phyloP scores from a whole-genome alignment of 192 early-diverging fungal genomes.

The Helicostylum pulchrum region DNA sequence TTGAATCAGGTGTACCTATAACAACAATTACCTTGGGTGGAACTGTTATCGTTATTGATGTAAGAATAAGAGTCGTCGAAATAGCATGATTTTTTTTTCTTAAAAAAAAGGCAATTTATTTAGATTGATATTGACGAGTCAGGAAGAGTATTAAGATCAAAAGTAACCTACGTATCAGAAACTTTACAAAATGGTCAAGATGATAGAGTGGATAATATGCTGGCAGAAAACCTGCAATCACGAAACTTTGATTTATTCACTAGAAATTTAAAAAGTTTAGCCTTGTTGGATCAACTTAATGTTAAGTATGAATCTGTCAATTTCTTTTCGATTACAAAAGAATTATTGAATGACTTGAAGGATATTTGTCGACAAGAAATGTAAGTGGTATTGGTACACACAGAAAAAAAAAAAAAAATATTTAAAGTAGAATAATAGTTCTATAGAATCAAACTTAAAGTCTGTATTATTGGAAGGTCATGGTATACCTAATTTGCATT shows the following conservation, averaged over 20 bases:
- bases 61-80: neutral
- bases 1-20: slow-evolving; percentile 16
- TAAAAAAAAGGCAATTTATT: neutral
- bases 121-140: slow-evolving; percentile 34
- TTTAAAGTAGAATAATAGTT: slow-evolving; percentile 6
- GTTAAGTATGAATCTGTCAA: slow-evolving; percentile 23
- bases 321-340: slow-evolving; percentile 24
- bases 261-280: slow-evolving; percentile 24
- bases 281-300: slow-evolving; percentile 30
- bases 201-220: slow-evolving; percentile 24
- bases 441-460: slow-evolving; percentile 11
- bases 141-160: slow-evolving; percentile 23
- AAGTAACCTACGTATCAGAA: slow-evolving; percentile 34
- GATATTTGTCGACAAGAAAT: slow-evolving; percentile 27
- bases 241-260: slow-evolving; percentile 10
- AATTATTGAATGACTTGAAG: slow-evolving; percentile 21
- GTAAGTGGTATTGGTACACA: slow-evolving; percentile 6
- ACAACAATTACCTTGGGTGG: slow-evolving; percentile 36
- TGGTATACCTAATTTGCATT: slow-evolving; percentile 30
- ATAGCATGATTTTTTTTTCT: neutral
- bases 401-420: neutral
- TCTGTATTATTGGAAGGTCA: slow-evolving; percentile 31
- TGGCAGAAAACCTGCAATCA: slow-evolving; percentile 21
- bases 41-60: slow-evolving; percentile 36
- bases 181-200: slow-evolving; percentile 31